Base-by-base conservation (phyloP, 2,329 filamentous ascomycete species). In the Zymoseptoria ardabiliae region DNA sequence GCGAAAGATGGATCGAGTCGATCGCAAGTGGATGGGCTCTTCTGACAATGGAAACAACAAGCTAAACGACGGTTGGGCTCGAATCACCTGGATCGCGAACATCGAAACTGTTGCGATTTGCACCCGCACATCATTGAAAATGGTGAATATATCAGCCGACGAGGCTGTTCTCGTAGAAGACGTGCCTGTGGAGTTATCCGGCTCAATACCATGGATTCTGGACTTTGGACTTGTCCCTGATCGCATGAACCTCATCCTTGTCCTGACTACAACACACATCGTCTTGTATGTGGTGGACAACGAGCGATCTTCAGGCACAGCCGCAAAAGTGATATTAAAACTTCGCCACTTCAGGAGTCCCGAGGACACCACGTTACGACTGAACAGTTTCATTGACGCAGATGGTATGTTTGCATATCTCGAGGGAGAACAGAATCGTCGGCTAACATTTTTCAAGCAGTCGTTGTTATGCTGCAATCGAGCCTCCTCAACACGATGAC, bases 201-300 rank as follows among this genome's bases (percentile, higher is more conserved):
- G 65, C 8, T 69, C 70, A 0, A 49, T 65, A 3, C 69, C 76
- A 59, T 79, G 80, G 79, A 81, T 90, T 53, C 69, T 90, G 59
- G 82, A 88, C 66, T 68, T 85, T 1, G 77, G 78, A 62, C 66
- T 72, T 8, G 82, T 81, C 59, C 78, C 79, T 0, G 67, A 71
- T 2, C 74, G 79, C 56, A 72, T 75, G 4, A 74, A 76, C 23
- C 78, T 82, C n/a, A 66, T 85, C 1, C 82, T 85, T 58, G 73
- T 89, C 9, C 73, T 89, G 51, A 89, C 85, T 1, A 79, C 78
- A 11, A 75, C 75, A 0, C 75, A 74, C 25, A 58, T 88, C 0
- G 73, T 80, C 35, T 77, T 72, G 20, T 69, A 70, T 41, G 66
- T 71, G 48, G 54, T 65, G 61, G 22, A 4, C 20, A 22, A 19